Conservation (phyloP, 2,329 filamentous ascomycete species). For the Colletotrichum eremochloae region DNA sequence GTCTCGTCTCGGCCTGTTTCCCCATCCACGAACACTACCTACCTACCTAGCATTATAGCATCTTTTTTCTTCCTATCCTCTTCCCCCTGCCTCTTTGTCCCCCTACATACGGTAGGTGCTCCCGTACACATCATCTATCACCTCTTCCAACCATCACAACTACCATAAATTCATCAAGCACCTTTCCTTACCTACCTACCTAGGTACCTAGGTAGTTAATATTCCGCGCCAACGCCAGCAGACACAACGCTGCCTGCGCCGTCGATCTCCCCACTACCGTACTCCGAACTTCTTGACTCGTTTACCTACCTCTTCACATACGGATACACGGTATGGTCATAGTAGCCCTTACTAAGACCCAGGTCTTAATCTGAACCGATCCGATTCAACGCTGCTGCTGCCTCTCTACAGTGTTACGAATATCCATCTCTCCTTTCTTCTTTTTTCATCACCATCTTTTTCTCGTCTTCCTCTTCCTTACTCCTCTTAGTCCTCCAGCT, state of each 20-base stretch:
- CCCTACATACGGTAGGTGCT: no score
- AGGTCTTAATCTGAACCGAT: neutral
- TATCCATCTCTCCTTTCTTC: neutral
- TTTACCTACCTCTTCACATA: no score
- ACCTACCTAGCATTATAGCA: no score
- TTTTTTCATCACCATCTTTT: neutral
- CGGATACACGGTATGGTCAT: neutral
- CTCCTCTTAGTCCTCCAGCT: neutral
- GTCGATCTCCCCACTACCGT: neutral
- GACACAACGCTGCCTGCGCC: neutral
- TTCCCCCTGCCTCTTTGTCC: neutral
- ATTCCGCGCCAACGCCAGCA: neutral
- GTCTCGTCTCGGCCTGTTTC: neutral
- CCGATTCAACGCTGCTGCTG: constrained; percentile 29
- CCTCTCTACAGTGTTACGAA: neutral
- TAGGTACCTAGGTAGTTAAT: neutral
- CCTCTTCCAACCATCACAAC: neutral
- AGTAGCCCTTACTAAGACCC: constrained; percentile 1
- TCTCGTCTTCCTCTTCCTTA: neutral
- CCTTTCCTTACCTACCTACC: no score
- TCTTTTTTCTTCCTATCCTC: no score
- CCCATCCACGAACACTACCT: neutral
- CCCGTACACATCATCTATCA: no score
- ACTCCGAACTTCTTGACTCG: neutral
- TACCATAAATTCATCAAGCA: neutral